A percentile compares a stretch with the other conserved stretches of the same genome.
phyloP scores from a whole-genome alignment of 495 filamentous ascomycete species.

The Xylaria curta region DNA sequence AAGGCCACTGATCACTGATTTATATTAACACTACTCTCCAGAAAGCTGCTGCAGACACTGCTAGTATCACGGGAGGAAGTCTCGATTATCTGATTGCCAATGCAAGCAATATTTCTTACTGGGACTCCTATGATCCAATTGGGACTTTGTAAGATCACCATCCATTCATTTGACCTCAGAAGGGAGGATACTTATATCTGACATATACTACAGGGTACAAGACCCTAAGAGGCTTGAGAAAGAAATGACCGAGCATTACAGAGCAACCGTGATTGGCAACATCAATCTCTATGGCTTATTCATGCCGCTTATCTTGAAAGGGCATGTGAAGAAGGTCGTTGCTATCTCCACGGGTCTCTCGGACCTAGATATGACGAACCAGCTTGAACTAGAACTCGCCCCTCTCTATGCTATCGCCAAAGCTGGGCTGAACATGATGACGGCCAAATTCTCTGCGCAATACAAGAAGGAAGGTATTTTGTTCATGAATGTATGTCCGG shows the following conservation, averaged over 20 bases:
- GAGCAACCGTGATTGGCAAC: slow-evolving; percentile 36
- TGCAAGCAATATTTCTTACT: slow-evolving; percentile 40
- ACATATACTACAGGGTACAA: neutral
- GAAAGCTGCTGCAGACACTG: slow-evolving; percentile 40
- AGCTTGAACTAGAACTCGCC: slow-evolving; percentile 29
- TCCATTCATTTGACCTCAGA: neutral
- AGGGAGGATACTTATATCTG: neutral
- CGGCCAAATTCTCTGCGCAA: slow-evolving; percentile 54
- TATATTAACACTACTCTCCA: neutral
- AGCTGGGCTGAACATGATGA: slow-evolving; percentile 48
- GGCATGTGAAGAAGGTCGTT: slow-evolving; percentile 62
- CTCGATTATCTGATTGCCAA: slow-evolving; percentile 64
- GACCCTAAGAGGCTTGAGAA: slow-evolving; percentile 1
- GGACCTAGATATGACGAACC: slow-evolving; percentile 42
- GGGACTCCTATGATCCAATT: slow-evolving; percentile 28
- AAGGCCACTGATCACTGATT: neutral
- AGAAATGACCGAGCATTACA: neutral
- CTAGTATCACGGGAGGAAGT: slow-evolving; percentile 45
- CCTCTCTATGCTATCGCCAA: slow-evolving; percentile 40
- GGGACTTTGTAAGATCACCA: slow-evolving; percentile 32
- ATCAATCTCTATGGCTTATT: slow-evolving; percentile 61
- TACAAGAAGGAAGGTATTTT: slow-evolving; percentile 56
- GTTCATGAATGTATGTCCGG: slow-evolving; percentile 44
- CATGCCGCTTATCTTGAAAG: slow-evolving; percentile 56
- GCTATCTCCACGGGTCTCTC: slow-evolving; percentile 56